Percentiles rank a stretch among this genome's conserved stretches.
Conservation (phyloP, 345 rosid species). For the Bruguiera sexangula region DNA sequence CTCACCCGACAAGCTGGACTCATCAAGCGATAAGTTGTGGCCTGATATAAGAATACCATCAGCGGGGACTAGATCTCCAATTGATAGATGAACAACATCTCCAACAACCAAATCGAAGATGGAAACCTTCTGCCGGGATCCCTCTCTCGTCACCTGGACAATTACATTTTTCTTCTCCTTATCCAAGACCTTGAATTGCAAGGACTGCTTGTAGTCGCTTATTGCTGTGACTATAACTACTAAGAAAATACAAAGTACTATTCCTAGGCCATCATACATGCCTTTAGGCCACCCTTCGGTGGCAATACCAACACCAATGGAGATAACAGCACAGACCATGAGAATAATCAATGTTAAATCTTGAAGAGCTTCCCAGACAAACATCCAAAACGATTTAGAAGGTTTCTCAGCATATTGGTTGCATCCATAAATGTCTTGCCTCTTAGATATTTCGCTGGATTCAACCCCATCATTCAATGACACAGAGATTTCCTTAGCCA, state of each 20-base stretch:
- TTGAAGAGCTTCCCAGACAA: constrained; percentile 94
- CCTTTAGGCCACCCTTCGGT: constrained; percentile 92
- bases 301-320: constrained; percentile 85
- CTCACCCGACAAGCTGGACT: constrained; percentile 87
- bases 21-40: constrained; percentile 66
- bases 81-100: constrained; percentile 72
- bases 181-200: constrained; percentile 89
- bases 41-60: constrained; percentile 79
- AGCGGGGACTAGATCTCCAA: constrained; percentile 80
- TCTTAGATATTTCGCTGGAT: constrained; percentile 40
- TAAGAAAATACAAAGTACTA: constrained; percentile 70
- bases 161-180: constrained; percentile 79
- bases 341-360: constrained; percentile 80
- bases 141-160: constrained; percentile 81
- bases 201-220: constrained; percentile 83
- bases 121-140: constrained; percentile 58
- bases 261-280: constrained; percentile 82
- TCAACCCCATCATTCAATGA: constrained; percentile 44
- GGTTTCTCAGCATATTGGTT: constrained; percentile 62
- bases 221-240: constrained; percentile 84
- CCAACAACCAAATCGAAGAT: constrained; percentile 84
- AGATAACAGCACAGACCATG: constrained; percentile 73
- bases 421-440: constrained; percentile 53
- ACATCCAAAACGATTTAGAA: constrained; percentile 45
- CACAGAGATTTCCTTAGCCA: constrained; percentile 32